A percentile compares a stretch with the other conserved stretches of the same genome.
These are phyloP conservation scores for Candida ortonii DNA, from an alignment of 805 yeast species.

Conservation along the genomic window DNA sequence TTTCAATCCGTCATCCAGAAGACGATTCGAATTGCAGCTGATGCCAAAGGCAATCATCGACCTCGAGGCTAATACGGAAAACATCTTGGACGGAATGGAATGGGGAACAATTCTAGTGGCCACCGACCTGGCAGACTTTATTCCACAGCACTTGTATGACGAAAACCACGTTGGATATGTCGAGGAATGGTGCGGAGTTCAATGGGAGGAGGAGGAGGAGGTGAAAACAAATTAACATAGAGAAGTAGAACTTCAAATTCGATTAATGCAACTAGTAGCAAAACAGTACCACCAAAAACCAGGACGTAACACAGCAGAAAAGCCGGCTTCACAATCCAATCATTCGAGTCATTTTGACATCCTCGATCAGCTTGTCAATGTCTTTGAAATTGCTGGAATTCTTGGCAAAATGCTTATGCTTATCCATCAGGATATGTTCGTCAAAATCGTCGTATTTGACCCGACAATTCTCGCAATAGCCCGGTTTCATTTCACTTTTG, in stretches of 20 bases:
- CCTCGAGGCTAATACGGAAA: constrained; percentile 52
- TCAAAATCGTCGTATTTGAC: constrained; percentile 77
- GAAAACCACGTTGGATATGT: constrained; percentile 58
- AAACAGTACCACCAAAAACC: too few species aligned
- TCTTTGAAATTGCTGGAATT: constrained; percentile 68
- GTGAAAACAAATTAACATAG: constrained; percentile 10
- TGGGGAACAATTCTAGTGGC: constrained; percentile 94
- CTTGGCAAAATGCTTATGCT: constrained; percentile 77
- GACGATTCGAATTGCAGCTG: constrained; percentile 81
- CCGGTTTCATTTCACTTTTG: constrained; percentile 42
- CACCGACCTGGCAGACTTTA: constrained; percentile 63
- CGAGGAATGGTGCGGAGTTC: constrained; percentile 29
- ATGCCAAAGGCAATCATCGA: constrained; percentile 93
- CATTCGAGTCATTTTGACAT: constrained; percentile 31
- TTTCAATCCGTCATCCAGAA: constrained; percentile 54
- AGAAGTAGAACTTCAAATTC: constrained; percentile 1
- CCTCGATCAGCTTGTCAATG: constrained; percentile 68
- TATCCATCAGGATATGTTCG: constrained; percentile 64
- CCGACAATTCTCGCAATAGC: constrained; percentile 93
- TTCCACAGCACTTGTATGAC: constrained; percentile 48
- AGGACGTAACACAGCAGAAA: too few species aligned
- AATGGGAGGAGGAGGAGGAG: constrained; percentile 27
- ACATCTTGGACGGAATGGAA: constrained; percentile 78
- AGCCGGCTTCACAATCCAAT: constrained; percentile 19
- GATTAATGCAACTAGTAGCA: too few species aligned